phyloP scores from a whole-genome alignment of 306 rosid species.

The Biancaea sappan region DNA sequence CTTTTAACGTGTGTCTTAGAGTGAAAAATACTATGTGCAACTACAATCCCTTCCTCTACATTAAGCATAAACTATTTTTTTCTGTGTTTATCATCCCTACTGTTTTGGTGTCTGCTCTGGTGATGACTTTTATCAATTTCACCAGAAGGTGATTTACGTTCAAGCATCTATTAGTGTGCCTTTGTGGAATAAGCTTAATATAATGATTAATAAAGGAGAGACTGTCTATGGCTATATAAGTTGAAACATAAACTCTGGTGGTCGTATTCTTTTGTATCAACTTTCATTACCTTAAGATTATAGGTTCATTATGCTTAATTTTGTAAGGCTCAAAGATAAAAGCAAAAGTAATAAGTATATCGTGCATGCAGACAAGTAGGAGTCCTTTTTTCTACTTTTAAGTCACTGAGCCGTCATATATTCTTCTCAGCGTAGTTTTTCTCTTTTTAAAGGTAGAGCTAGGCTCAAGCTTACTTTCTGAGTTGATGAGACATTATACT shows the following conservation, averaged over 20 bases:
- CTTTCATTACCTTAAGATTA: not conserved
- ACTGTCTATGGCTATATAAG: too few species aligned
- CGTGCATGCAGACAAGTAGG: conserved; percentile 36
- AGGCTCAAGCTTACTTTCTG: conserved; percentile 36
- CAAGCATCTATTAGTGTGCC: conserved; percentile 32
- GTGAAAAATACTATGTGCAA: conserved; percentile 36
- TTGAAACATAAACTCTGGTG: not conserved
- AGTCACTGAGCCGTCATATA: conserved; percentile 33
- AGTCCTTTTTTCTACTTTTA: conserved; percentile 35
- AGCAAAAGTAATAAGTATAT: conserved; percentile 26
- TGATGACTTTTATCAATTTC: conserved; percentile 52
- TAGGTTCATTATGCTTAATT: conserved; percentile 8
- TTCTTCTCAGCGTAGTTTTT: conserved; percentile 22
- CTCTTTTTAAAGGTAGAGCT: conserved; percentile 35
- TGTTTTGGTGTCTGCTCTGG: conserved; percentile 26
- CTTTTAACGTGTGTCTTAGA: conserved; percentile 81
- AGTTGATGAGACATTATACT: conserved; percentile 43
- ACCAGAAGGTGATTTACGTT: conserved; percentile 35
- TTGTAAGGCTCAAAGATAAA: conserved; percentile 35
- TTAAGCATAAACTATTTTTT: conserved; percentile 25
- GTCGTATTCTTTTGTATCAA: not conserved
- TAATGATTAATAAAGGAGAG: conserved; percentile 19
- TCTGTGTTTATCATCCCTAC: conserved; percentile 17
- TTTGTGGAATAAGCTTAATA: conserved; percentile 29
- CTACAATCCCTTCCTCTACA: conserved; percentile 26